These are phyloP conservation scores for Solanum chilense DNA, from an alignment of 257 asterid genomes.

Conservation along the genomic window DNA sequence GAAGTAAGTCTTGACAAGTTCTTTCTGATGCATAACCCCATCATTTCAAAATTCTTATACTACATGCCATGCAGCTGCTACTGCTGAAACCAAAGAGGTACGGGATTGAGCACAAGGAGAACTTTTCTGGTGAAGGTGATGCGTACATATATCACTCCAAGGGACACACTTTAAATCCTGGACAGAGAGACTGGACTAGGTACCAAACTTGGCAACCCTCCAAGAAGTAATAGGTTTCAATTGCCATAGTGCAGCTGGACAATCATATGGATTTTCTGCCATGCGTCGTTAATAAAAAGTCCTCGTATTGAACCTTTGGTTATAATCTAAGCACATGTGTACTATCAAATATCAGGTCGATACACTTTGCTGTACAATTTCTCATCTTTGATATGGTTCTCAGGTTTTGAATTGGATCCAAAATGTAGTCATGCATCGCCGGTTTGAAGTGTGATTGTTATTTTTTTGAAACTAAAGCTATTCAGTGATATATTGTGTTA, in stretches of 20 bases:
- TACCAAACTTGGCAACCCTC: constrained; percentile 87
- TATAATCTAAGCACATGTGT: background rate
- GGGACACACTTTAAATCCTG: constrained; percentile 89
- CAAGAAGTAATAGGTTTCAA: constrained; percentile 19
- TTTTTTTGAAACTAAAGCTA: background rate
- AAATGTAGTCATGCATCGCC: background rate
- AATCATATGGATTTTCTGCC: constrained; percentile 2
- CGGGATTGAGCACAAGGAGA: constrained; percentile 86
- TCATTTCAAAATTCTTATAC: constrained; percentile 6
- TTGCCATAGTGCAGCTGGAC: constrained; percentile 8
- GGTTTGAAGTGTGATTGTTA: background rate
- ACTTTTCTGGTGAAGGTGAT: constrained; percentile 97
- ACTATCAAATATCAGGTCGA: background rate
- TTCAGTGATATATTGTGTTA: background rate
- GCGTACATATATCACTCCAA: constrained; percentile 92
- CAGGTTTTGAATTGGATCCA: background rate
- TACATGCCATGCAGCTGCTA: constrained; percentile 53
- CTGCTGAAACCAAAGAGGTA: constrained; percentile 84
- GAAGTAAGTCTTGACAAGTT: constrained; percentile 38
- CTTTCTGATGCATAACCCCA: background rate
- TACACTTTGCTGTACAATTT: background rate
- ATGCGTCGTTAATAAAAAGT: constrained; percentile 21
- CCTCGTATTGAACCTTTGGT: constrained; percentile 3
- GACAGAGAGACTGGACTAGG: constrained; percentile 95
- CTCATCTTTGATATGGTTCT: background rate